Evolutionary conservation across 1,139 yeast genomes (phyloP).

Genomic region (Spencermartinsiella ligniputridi): DNA sequence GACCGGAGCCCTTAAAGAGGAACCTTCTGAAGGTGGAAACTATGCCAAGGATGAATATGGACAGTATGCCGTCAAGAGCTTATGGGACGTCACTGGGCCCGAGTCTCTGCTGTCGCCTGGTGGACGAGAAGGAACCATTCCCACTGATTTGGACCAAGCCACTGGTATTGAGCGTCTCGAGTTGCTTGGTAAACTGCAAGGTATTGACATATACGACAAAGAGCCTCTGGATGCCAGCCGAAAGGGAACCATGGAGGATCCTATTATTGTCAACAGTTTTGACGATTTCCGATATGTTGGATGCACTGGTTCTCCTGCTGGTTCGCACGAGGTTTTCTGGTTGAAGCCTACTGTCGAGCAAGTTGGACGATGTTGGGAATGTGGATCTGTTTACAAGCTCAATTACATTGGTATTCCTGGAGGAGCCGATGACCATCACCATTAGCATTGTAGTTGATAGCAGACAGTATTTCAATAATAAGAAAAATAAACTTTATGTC

Average conservation of each 20-base stretch:
- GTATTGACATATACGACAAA: constrained; percentile 91
- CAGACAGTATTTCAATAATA: too few relatives aligned
- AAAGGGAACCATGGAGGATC: constrained; percentile 82
- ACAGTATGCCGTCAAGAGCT: constrained; percentile 31
- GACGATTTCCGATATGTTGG: constrained; percentile 95
- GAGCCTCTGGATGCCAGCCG: constrained; percentile 86
- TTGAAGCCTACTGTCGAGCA: constrained; percentile 80
- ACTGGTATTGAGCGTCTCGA: constrained; percentile 98
- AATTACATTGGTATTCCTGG: constrained; percentile 80
- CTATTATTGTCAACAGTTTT: constrained; percentile 84
- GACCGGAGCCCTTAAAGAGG: neutral
- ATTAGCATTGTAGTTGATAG: neutral
- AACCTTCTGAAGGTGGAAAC: neutral
- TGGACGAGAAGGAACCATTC: constrained; percentile 77
- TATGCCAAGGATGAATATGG: neutral
- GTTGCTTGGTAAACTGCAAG: constrained; percentile 89
- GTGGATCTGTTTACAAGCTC: constrained; percentile 91
- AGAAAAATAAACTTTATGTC: too few relatives aligned
- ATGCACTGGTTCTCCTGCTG: constrained; percentile 95
- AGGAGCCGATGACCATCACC: constrained; percentile 40
- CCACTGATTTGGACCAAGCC: constrained; percentile 92
- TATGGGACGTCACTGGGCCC: constrained; percentile 77
- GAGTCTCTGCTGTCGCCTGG: constrained; percentile 86
- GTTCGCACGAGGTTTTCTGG: constrained; percentile 89
- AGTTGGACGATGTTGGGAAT: constrained; percentile 97